Conservation (phyloP, 1,284 basidiomycete genomes). For the Cryptococcus floricola region DNA sequence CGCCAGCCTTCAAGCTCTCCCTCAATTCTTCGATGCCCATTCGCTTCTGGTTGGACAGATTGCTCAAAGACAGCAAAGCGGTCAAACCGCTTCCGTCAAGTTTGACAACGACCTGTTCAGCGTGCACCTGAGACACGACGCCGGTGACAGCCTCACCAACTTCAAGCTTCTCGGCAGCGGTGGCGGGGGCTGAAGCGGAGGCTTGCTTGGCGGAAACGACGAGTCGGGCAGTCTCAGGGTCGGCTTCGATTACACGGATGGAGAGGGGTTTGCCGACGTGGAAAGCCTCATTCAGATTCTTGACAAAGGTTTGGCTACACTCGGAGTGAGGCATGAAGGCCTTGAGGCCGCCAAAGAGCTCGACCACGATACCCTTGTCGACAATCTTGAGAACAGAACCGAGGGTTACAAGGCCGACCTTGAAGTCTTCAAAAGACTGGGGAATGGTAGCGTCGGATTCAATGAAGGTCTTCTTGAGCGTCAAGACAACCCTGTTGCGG, state of each 20-base stretch:
- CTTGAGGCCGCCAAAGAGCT: constrained; percentile 86
- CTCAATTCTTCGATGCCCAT: constrained; percentile 68
- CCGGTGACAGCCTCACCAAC: constrained; percentile 73
- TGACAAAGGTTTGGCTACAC: constrained; percentile 65
- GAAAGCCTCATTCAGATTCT: constrained; percentile 67
- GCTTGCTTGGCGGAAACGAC: constrained; percentile 86
- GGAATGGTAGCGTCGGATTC: constrained; percentile 73
- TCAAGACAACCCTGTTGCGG: constrained; percentile 76
- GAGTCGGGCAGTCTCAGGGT: constrained; percentile 63
- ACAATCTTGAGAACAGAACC: constrained; percentile 78
- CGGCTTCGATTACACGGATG: constrained; percentile 75
- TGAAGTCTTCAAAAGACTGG: constrained; percentile 63
- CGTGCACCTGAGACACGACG: constrained; percentile 70
- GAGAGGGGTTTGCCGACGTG: constrained; percentile 77
- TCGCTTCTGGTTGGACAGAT: constrained; percentile 76
- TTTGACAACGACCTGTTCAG: constrained; percentile 72
- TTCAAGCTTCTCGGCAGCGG: constrained; percentile 66
- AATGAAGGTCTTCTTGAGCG: constrained; percentile 87
- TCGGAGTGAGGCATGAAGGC: constrained; percentile 78
- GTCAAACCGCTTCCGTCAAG: constrained; percentile 68
- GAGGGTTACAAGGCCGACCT: constrained; percentile 67
- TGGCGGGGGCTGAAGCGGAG: constrained; percentile 50
- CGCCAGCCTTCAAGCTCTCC: constrained; percentile 63
- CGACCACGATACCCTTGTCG: constrained; percentile 74
- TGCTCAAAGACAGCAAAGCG: constrained; percentile 79